Conservation (phyloP, 164 flowering plant species). For the Magnolia officinalis region DNA sequence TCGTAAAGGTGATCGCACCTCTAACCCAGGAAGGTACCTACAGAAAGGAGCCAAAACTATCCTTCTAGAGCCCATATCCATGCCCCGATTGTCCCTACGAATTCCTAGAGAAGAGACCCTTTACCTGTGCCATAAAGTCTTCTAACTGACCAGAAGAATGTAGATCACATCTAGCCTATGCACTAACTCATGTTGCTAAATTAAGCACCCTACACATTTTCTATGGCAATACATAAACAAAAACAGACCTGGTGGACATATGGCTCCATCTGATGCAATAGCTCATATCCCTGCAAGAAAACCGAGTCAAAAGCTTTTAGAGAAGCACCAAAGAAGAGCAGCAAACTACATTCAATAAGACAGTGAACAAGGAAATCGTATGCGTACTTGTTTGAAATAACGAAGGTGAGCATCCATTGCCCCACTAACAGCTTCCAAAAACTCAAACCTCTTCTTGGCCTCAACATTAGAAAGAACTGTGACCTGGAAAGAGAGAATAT, state of each 20-base stretch:
- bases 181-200: background rate
- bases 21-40: no score
- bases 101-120: no score
- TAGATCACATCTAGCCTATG: no score
- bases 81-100: no score
- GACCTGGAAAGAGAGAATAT: conserved; percentile 39
- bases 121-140: no score
- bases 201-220: background rate
- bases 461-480: conserved; percentile 87
- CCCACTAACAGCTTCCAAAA: conserved; percentile 94
- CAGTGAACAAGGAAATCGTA: background rate
- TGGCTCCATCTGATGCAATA: conserved; percentile 98
- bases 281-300: conserved; percentile 78
- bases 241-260: conserved; percentile 82
- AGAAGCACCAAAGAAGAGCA: background rate
- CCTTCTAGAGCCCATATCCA: no score
- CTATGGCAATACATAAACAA: background rate
- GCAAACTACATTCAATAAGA: background rate
- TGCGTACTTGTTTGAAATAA: conserved; percentile 80
- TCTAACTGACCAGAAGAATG: no score
- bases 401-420: conserved; percentile 98
- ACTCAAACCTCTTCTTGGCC: conserved; percentile 93
- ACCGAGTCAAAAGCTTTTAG: conserved; percentile 8
- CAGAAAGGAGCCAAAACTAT: no score
- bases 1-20: no score